Conservation (phyloP, 805 yeast species). For the Nakazawaea holstii region DNA sequence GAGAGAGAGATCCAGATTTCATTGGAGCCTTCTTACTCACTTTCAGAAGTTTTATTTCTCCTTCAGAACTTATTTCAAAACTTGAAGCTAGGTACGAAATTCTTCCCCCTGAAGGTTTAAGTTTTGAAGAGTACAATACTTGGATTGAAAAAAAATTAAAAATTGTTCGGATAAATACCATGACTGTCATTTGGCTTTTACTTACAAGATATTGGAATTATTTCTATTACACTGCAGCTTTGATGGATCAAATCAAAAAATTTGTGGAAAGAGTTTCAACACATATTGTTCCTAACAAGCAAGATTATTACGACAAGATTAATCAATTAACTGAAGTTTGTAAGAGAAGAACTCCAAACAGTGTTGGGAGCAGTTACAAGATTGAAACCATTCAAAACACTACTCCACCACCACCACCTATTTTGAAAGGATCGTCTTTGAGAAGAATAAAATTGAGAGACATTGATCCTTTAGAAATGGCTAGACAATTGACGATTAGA, state of each 20-base stretch:
- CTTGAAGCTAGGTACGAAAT: constrained; percentile 61
- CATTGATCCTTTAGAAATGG: constrained; percentile 69
- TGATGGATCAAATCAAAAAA: constrained; percentile 24
- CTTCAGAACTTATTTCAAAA: constrained; percentile 53
- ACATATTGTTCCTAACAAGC: constrained; percentile 1
- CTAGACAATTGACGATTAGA: constrained; percentile 77
- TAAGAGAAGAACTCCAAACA: constrained; percentile 4
- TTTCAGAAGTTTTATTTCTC: constrained; percentile 67
- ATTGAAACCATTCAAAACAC: constrained; percentile 13
- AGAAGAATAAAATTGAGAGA: constrained; percentile 51
- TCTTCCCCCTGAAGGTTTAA: constrained; percentile 82
- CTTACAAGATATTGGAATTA: constrained; percentile 68
- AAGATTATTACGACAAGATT: constrained; percentile 3
- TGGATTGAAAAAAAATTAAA: constrained; percentile 72
- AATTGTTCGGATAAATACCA: constrained; percentile 61
- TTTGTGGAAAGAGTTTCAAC: constrained; percentile 12
- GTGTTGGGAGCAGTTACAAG: constrained; percentile 9
- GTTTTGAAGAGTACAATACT: constrained; percentile 70
- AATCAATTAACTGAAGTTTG: constrained; percentile 1
- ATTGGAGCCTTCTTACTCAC: constrained; percentile 68
- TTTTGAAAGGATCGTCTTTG: constrained; percentile 10
- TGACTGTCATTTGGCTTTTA: constrained; percentile 60
- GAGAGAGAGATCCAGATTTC: constrained; percentile 53
- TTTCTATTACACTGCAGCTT: constrained; percentile 44
- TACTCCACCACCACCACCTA: constrained; percentile 13